These are phyloP conservation scores for Lichtheimia hyalospora DNA, from an alignment of 371 early-diverging fungal species.

Conservation along the genomic window DNA sequence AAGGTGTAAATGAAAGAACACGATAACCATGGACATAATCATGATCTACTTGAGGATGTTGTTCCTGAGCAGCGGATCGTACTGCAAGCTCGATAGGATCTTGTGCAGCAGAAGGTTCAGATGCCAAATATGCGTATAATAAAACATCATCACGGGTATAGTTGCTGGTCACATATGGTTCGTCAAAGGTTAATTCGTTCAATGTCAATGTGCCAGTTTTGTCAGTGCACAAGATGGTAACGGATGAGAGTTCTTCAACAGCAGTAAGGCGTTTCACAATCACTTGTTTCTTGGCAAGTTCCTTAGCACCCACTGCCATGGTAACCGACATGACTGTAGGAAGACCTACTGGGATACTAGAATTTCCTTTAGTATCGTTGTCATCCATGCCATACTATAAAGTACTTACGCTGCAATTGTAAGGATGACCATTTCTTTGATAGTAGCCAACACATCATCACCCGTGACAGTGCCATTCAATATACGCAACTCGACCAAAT, in stretches of 20 bases:
- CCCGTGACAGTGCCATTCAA: conserved; percentile 31
- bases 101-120: conserved; percentile 82
- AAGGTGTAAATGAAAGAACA: conserved; percentile 84
- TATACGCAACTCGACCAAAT: conserved; percentile 55
- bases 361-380: not conserved
- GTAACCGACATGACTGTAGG: conserved; percentile 97
- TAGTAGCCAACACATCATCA: conserved; percentile 58
- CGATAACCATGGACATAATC: conserved; percentile 83
- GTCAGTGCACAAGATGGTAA: conserved; percentile 93
- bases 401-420: conserved; percentile 85
- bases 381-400: not conserved
- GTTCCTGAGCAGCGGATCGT: conserved; percentile 76
- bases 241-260: conserved; percentile 94
- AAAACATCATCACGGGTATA: conserved; percentile 84
- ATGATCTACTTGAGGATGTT: conserved; percentile 68
- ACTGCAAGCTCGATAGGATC: conserved; percentile 93
- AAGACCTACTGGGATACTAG: conserved; percentile 89
- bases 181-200: conserved; percentile 89
- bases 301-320: conserved; percentile 94
- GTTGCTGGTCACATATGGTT: conserved; percentile 75
- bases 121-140: conserved; percentile 81
- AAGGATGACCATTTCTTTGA: conserved; percentile 84
- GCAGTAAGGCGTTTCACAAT: conserved; percentile 94
- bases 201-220: conserved; percentile 97
- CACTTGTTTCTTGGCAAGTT: conserved; percentile 90